Evolutionary conservation across 371 early-diverging fungal species (phyloP).

Genomic region (Conidiobolus incongruus): DNA sequence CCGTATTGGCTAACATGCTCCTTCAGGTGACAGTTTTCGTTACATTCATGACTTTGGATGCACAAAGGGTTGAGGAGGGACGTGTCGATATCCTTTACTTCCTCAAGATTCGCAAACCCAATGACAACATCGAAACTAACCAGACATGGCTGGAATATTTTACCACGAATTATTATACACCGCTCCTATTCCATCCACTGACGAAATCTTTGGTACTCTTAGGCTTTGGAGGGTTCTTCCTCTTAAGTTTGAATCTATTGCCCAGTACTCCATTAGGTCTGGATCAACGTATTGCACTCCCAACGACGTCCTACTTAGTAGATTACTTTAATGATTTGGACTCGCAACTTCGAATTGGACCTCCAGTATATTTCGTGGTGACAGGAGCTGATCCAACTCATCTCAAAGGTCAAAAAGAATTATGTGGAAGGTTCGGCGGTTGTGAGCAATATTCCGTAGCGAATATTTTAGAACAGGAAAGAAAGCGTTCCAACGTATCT

Average conservation of each 20-base stretch:
- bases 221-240: slow-evolving; percentile 27
- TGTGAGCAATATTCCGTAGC: slow-evolving; percentile 29
- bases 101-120: slow-evolving; percentile 26
- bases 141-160: slow-evolving; percentile 20
- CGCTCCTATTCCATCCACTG: slow-evolving; percentile 19
- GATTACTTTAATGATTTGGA: slow-evolving; percentile 43
- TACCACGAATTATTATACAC: slow-evolving; percentile 36
- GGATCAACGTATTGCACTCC: slow-evolving; percentile 47
- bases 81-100: not conserved
- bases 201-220: slow-evolving; percentile 21
- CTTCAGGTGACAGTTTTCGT: slow-evolving; percentile 50
- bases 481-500: slow-evolving; percentile 31
- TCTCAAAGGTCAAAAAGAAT: slow-evolving; percentile 19
- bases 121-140: slow-evolving; percentile 33
- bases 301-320: slow-evolving; percentile 42
- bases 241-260: slow-evolving; percentile 17
- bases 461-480: slow-evolving; percentile 40
- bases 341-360: slow-evolving; percentile 36
- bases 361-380: slow-evolving; percentile 58
- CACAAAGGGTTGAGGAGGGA: slow-evolving; percentile 21
- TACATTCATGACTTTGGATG: slow-evolving; percentile 39
- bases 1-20: slow-evolving; percentile 44
- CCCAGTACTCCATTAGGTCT: slow-evolving; percentile 30
- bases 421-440: slow-evolving; percentile 36
- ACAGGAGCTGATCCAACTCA: slow-evolving; percentile 22